Conservation (phyloP, 2,329 filamentous ascomycete genomes). For the Alternaria atra region DNA sequence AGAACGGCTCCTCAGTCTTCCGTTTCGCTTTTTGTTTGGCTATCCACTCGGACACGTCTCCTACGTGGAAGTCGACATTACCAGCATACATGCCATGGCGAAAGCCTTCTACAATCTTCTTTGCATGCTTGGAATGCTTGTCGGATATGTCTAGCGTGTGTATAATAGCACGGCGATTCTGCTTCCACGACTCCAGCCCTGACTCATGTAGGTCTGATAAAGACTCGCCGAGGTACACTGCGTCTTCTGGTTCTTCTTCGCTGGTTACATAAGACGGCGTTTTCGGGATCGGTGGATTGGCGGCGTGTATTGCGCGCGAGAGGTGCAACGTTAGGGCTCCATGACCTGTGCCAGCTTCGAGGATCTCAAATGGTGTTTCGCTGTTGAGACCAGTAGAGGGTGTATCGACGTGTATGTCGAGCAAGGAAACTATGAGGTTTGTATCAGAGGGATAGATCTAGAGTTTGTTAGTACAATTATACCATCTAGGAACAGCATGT, state of each 20-base stretch:
- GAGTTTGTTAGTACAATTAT: constrained; percentile 13
- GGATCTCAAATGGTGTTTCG: constrained; percentile 70
- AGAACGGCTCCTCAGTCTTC: constrained; percentile 63
- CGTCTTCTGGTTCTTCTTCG: constrained; percentile 37
- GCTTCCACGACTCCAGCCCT: constrained; percentile 49
- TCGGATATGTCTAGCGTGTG: constrained; percentile 75
- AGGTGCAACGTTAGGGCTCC: constrained; percentile 80
- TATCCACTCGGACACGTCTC: constrained; percentile 71
- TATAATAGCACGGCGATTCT: constrained; percentile 70
- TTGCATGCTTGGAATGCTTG: constrained; percentile 70
- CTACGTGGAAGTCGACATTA: constrained; percentile 78
- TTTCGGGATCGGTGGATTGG: constrained; percentile 65
- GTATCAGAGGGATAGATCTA: constrained; percentile 80
- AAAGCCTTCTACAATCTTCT: constrained; percentile 71
- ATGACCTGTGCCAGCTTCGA: constrained; percentile 88
- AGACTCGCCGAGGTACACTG: constrained; percentile 44
- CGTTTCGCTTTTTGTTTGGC: constrained; percentile 53
- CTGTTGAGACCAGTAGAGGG: constrained; percentile 44
- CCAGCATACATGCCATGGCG: constrained; percentile 73
- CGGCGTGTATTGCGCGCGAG: constrained; percentile 77
- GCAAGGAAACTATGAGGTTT: constrained; percentile 75
- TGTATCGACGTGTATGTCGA: constrained; percentile 73
- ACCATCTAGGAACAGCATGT: not conserved
- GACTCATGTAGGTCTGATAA: constrained; percentile 42
- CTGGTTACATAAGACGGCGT: constrained; percentile 18